A percentile compares a stretch with the other conserved stretches of the same genome.
These are phyloP conservation scores for Starmerella apicola DNA, from an alignment of 805 yeast species.

Conservation along the genomic window DNA sequence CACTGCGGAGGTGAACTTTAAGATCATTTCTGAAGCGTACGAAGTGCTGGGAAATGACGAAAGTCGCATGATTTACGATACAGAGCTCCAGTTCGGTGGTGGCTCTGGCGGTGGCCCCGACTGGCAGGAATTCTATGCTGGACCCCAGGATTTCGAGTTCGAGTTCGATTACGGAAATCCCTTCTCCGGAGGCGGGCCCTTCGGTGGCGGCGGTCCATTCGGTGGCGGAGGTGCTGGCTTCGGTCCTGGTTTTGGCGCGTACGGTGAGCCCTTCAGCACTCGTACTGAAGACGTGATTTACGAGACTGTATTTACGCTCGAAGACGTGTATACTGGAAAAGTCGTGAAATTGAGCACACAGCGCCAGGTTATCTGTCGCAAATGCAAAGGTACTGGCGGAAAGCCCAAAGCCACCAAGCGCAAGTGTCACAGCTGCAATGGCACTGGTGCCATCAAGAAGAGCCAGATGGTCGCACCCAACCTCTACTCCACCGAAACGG, in stretches of 20 bases:
- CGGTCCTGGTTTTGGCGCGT: slow-evolving; percentile 4
- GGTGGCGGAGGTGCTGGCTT: neutral
- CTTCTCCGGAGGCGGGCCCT: too few species aligned
- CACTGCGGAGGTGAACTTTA: slow-evolving; percentile 65
- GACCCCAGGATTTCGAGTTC: slow-evolving; percentile 7
- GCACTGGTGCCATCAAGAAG: slow-evolving; percentile 51
- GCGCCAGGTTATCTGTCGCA: slow-evolving; percentile 57
- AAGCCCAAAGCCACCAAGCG: slow-evolving; percentile 43
- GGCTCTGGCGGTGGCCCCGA: slow-evolving; percentile 28
- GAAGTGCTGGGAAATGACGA: slow-evolving; percentile 61
- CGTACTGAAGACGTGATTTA: slow-evolving; percentile 59
- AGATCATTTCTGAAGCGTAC: slow-evolving; percentile 76
- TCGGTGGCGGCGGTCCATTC: neutral
- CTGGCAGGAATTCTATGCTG: slow-evolving; percentile 27
- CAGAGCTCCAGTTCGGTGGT: slow-evolving; percentile 24
- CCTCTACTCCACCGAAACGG: slow-evolving; percentile 48
- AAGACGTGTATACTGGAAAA: slow-evolving; percentile 85
- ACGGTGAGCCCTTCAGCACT: neutral
- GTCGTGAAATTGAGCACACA: slow-evolving; percentile 59
- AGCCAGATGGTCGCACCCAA: slow-evolving; percentile 64
- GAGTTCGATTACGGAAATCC: neutral
- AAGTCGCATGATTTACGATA: slow-evolving; percentile 27
- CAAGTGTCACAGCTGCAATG: slow-evolving; percentile 57
- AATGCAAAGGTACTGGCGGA: slow-evolving; percentile 70
- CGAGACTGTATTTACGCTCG: slow-evolving; percentile 51